Conservation (phyloP, 257 asterid genomes). For the Jasminum sambac region DNA sequence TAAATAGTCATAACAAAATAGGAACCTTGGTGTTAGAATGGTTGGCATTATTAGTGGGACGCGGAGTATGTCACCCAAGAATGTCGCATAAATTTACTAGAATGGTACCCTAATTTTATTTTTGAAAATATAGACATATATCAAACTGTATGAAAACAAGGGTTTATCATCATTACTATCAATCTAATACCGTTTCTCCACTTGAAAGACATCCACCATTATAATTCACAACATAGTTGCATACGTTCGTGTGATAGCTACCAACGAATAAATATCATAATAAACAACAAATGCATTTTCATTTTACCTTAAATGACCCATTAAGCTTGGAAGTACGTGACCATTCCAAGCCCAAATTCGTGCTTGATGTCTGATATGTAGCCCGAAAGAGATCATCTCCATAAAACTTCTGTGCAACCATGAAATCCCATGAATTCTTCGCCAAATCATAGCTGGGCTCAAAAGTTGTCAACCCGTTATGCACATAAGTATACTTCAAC, state of each 20-base stretch:
- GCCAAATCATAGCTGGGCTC: slow-evolving; percentile 83
- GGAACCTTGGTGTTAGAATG: too few species aligned
- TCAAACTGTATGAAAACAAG: not conserved
- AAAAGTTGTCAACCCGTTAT: slow-evolving; percentile 67
- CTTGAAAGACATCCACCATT: slow-evolving; percentile 13
- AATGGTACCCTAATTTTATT: not conserved
- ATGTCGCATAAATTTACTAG: not conserved
- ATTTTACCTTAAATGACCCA: slow-evolving; percentile 83
- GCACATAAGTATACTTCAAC: slow-evolving; percentile 76
- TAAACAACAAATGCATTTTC: slow-evolving; percentile 17
- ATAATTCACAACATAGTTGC: not conserved
- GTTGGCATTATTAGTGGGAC: not conserved
- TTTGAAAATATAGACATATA: not conserved
- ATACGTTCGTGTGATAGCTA: not conserved
- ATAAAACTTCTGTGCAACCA: slow-evolving; percentile 58
- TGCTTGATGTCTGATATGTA: slow-evolving; percentile 75
- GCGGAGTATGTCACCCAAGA: not conserved
- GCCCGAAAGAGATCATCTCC: slow-evolving; percentile 74
- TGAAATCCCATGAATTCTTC: slow-evolving; percentile 85
- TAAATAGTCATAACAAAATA: too few species aligned
- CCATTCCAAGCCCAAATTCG: slow-evolving; percentile 91
- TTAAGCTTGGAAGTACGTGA: slow-evolving; percentile 59
- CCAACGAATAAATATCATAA: slow-evolving; percentile 11
- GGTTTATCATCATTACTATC: not conserved
- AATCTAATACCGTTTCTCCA: slow-evolving; percentile 11